phyloP scores from a whole-genome alignment of 192 early-diverging fungal genomes.

The Helicostylum pulchrum region DNA sequence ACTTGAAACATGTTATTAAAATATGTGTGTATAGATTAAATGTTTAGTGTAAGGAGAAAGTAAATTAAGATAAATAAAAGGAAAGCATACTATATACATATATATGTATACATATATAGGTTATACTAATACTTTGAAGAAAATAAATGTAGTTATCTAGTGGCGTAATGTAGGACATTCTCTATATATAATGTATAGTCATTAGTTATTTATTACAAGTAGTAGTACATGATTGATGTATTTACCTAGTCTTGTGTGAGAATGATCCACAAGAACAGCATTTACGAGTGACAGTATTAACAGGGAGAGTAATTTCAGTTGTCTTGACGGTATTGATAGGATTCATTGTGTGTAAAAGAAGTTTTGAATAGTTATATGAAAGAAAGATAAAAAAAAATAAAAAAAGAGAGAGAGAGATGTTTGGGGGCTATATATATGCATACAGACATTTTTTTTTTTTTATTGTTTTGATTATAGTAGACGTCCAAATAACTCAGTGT shows the following conservation, averaged over 20 bases:
- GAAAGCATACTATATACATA: neutral
- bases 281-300: neutral
- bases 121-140: neutral
- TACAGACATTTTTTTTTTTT: no score
- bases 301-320: neutral
- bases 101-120: no score
- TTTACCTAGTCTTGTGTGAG: constrained; percentile 10
- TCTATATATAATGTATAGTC: neutral
- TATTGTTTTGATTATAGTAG: neutral
- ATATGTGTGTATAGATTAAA: neutral
- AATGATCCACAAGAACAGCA: constrained; percentile 11
- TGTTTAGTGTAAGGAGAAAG: neutral
- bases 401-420: neutral
- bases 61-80: no score
- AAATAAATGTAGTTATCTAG: neutral
- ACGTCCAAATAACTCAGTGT: constrained; percentile 3
- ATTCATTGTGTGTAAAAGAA: neutral
- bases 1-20: neutral
- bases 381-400: neutral
- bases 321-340: neutral
- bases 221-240: neutral
- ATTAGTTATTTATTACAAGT: neutral
- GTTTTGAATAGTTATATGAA: neutral
- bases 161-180: neutral
- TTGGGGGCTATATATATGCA: constrained; percentile 2